Evolutionary conservation across 1,284 basidiomycete genomes (phyloP).

Genomic region (Pyrrhoderma lamaoense): DNA sequence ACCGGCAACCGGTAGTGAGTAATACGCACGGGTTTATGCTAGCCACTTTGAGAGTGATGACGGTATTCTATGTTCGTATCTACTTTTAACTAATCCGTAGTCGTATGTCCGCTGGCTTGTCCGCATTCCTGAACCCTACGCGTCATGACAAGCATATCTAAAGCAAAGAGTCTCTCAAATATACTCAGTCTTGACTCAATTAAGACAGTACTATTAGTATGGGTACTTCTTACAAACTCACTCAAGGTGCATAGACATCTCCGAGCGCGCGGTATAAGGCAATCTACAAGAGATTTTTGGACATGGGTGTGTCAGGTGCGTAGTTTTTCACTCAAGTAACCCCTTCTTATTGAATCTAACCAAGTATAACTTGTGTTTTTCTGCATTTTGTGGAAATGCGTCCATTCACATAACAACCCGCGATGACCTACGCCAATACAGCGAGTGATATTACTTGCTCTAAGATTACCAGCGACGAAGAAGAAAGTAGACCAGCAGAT

Average conservation of each 20-base stretch:
- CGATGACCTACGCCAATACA: slow-evolving; percentile 23
- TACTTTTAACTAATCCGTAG: no score
- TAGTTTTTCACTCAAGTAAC: background rate
- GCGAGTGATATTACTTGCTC: slow-evolving; percentile 53
- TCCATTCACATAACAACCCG: background rate
- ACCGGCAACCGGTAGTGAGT: no score
- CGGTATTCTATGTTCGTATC: no score
- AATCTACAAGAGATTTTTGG: slow-evolving; percentile 49
- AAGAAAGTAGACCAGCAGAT: slow-evolving; percentile 67
- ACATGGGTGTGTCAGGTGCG: slow-evolving; percentile 44
- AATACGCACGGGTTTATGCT: no score
- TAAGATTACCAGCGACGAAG: slow-evolving; percentile 63
- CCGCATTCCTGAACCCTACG: no score
- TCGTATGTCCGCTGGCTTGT: no score
- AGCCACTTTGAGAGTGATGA: no score
- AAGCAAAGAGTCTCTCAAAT: no score
- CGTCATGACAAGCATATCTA: no score
- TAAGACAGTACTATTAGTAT: slow-evolving; percentile 58
- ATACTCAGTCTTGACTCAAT: slow-evolving; percentile 34
- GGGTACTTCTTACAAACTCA: slow-evolving; percentile 46
- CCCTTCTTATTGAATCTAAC: no score
- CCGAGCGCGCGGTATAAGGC: slow-evolving; percentile 59
- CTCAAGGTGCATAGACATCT: slow-evolving; percentile 60
- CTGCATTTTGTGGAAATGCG: background rate
- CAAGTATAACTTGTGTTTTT: background rate